Conservation (phyloP, 1,139 yeast genomes). For the Meyerozyma sp. region DNA sequence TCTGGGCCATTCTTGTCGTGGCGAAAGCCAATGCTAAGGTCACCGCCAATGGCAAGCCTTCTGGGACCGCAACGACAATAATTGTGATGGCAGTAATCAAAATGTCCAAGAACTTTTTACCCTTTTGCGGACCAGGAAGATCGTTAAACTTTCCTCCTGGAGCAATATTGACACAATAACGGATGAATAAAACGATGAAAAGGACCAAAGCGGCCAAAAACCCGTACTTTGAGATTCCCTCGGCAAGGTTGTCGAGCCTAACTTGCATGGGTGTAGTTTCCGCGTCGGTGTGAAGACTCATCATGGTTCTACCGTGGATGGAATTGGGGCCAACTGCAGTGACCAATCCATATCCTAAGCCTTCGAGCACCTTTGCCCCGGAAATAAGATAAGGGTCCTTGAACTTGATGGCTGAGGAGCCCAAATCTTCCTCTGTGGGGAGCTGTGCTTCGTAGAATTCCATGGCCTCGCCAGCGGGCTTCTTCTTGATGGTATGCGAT, state of each 20-base stretch:
- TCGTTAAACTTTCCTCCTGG: conserved; percentile 42
- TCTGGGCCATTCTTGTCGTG: conserved; percentile 95
- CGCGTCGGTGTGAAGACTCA: conserved; percentile 64
- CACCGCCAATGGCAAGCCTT: conserved; percentile 94
- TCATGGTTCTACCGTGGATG: conserved; percentile 87
- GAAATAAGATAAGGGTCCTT: conserved; percentile 83
- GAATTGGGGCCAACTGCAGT: conserved; percentile 90
- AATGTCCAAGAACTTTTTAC: conserved; percentile 76
- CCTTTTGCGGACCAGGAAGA: conserved; percentile 65
- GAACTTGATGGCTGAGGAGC: conserved; percentile 36
- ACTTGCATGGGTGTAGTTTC: conserved; percentile 89
- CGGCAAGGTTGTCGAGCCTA: conserved; percentile 78
- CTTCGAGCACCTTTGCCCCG: conserved; percentile 83
- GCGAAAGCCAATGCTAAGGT: conserved; percentile 96
- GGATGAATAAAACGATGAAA: conserved; percentile 71
- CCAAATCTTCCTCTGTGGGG: conserved; percentile 45
- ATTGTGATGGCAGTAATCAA: conserved; percentile 88
- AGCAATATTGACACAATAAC: conserved; percentile 67
- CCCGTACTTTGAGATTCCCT: conserved; percentile 91
- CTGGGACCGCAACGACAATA: conserved; percentile 97
- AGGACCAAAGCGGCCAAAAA: conserved; percentile 75
- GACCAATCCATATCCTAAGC: conserved; percentile 80
- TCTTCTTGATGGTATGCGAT: conserved; percentile 71
- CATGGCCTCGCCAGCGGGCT: conserved; percentile 48
- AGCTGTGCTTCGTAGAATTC: conserved; percentile 21